Base-by-base conservation (phyloP, 108 stramenopile species). In the Stephanodiscus triporus region DNA sequence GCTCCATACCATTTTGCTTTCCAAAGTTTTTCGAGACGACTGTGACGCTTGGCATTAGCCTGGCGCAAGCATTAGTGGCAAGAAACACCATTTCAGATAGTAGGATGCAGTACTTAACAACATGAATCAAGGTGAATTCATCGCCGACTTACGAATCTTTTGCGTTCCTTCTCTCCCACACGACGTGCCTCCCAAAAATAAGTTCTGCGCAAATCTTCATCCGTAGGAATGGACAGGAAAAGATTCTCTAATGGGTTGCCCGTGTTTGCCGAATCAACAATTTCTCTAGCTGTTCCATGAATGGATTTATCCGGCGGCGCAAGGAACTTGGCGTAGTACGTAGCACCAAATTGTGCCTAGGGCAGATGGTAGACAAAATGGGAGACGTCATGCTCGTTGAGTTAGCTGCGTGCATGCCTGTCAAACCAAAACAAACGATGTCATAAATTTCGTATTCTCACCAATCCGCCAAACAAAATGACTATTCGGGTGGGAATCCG, bases 151-250 rank as follows among this genome's bases (percentile, higher is more conserved):
- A 67, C 84, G 66, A 73, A 74, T 42, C 70, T 80, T 64, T 88
- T 82, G 20, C 80, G 65, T 55, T 88, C 86, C 9, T 58, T 63
- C 58, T 86, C 81, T 14, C 87, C 84, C 22, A 75, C 55, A 36
- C 89, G 72, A 6, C 80, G 67, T 36, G 75, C 84, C 66, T 95
- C 91, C 92, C 92, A 95, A 64, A 90, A 95, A 63, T 92, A 93
- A 24, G 89, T 75, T 54, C 83, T 76, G 0, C 92, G 79, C 20
- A 95, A 69, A 62, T 95, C 95, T 80, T 95, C 95, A 48, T 87
- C 85, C 0, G 91, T 95, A 11, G 95, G 95, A 9, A 95, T 69
- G 23, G 85, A 83, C 0, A 79, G 73, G 45, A 95, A 73, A 22
- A 88, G 83, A 72, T 95, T 95, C 10, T 77, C 50, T 85, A 73